A percentile compares a stretch with the other conserved stretches of the same genome.
These are phyloP conservation scores for Aspergillus neoniger DNA, from an alignment of 2,329 filamentous ascomycete species.

Conservation along the genomic window DNA sequence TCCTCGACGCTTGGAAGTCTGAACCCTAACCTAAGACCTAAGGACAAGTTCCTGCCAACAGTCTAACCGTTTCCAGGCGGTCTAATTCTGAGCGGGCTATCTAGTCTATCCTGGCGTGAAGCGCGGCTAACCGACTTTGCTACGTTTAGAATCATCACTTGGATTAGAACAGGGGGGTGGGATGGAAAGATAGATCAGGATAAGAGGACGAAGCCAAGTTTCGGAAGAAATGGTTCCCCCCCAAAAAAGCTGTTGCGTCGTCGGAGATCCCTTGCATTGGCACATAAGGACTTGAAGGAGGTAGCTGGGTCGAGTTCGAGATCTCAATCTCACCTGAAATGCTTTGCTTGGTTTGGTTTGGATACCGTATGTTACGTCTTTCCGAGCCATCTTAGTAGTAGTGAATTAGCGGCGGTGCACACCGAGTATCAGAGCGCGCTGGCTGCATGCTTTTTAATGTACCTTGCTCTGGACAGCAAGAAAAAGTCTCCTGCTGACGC, in stretches of 20 bases:
- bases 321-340: slow-evolving; percentile 8
- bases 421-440: slow-evolving; percentile 3
- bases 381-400: not conserved
- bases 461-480: slow-evolving; percentile 3
- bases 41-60: slow-evolving; percentile 1
- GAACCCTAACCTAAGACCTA: slow-evolving; percentile 12
- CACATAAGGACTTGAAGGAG: not conserved
- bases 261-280: slow-evolving; percentile 7
- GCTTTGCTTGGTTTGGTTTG: slow-evolving; percentile 10
- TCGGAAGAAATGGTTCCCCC: not conserved
- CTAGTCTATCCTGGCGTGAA: slow-evolving; percentile 1
- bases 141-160: not conserved
- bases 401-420: not conserved
- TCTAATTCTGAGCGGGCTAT: not conserved
- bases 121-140: slow-evolving; percentile 2
- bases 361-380: not conserved
- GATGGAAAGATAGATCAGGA: not conserved
- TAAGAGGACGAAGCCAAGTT: not conserved
- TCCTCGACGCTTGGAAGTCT: slow-evolving; percentile 12
- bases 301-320: not conserved
- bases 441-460: slow-evolving; percentile 5
- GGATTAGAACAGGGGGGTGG: not conserved
- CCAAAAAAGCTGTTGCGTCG: not conserved
- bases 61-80: not conserved
- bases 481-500: not conserved